These are phyloP conservation scores for Solanum dulcamara DNA, from an alignment of 257 asterid species.

Conservation along the genomic window DNA sequence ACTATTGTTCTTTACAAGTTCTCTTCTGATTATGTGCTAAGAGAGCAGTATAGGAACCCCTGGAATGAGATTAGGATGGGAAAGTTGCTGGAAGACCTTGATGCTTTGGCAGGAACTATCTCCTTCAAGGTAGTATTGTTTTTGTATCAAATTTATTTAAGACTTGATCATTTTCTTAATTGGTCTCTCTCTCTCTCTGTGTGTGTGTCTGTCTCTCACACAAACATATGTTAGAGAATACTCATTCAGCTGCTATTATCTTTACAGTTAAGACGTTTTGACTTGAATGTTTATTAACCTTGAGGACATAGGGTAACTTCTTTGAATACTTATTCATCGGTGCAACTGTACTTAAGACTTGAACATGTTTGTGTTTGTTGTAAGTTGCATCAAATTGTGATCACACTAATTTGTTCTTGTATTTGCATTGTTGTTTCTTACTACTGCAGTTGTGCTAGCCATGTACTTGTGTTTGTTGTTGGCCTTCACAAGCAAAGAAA, in stretches of 20 bases:
- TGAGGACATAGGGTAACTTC: not conserved
- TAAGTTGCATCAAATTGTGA: not conserved
- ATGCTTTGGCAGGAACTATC: slow-evolving; percentile 94
- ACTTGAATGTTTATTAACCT: not conserved
- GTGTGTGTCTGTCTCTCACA: too few species aligned
- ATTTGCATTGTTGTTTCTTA: not conserved
- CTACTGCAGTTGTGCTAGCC: not conserved
- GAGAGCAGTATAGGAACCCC: slow-evolving; percentile 88
- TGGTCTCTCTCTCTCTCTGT: too few species aligned
- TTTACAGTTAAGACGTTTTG: not conserved
- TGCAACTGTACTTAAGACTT: not conserved
- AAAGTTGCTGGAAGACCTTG: slow-evolving; percentile 93
- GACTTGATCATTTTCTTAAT: not conserved
- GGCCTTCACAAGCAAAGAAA: not conserved
- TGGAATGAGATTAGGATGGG: slow-evolving; percentile 89
- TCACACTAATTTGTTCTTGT: not conserved
- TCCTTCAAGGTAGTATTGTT: slow-evolving; percentile 51
- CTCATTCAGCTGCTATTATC: not conserved
- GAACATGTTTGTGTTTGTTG: not conserved
- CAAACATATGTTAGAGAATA: not conserved
- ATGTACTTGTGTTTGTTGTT: not conserved
- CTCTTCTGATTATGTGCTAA: slow-evolving; percentile 60
- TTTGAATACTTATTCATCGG: not conserved
- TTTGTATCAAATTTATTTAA: not conserved
- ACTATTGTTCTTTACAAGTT: slow-evolving; percentile 56